phyloP scores from a whole-genome alignment of 768 basidiomycete genomes.

The Auriscalpium vulgare region DNA sequence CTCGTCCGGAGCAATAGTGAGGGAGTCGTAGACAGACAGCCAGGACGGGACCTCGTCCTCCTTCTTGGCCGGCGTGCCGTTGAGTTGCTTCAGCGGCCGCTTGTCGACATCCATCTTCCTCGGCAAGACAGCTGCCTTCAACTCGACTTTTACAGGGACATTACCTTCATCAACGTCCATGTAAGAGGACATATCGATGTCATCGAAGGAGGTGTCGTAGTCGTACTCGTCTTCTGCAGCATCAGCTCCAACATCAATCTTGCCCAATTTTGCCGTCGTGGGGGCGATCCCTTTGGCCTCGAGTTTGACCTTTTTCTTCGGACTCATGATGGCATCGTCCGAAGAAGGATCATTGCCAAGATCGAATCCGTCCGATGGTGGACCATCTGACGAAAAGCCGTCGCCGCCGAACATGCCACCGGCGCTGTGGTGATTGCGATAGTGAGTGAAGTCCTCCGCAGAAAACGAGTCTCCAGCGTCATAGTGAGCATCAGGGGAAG shows the following conservation, averaged over 20 bases:
- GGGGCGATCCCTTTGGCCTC: conserved; percentile 40
- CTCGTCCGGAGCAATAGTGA: conserved; percentile 54
- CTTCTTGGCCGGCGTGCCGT: conserved; percentile 26
- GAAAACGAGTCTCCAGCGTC: conserved; percentile 17
- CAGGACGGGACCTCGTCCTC: conserved; percentile 52
- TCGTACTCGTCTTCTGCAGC: conserved; percentile 23
- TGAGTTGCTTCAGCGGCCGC: conserved; percentile 18
- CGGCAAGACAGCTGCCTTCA: conserved; percentile 24
- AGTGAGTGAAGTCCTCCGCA: conserved; percentile 13
- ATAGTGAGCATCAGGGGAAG: conserved; percentile 32
- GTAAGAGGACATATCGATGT: conserved; percentile 49
- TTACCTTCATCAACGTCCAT: conserved; percentile 55
- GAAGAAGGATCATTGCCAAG: conserved; percentile 25
- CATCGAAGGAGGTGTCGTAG: conserved; percentile 36
- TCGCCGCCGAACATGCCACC: conserved; percentile 15
- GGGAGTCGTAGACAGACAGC: conserved; percentile 70
- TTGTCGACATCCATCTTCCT: conserved; percentile 13
- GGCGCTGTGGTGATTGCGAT: conserved; percentile 7
- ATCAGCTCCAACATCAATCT: conserved; percentile 43
- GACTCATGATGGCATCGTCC: conserved; percentile 57
- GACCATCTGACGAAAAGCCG: conserved; percentile 22
- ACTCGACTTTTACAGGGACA: conserved; percentile 23
- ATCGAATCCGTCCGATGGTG: conserved; percentile 19
- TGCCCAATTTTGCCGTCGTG: conserved; percentile 47
- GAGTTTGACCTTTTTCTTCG: conserved; percentile 57